phyloP scores from a whole-genome alignment of 1,284 basidiomycete species.

The Leccinum insolens region DNA sequence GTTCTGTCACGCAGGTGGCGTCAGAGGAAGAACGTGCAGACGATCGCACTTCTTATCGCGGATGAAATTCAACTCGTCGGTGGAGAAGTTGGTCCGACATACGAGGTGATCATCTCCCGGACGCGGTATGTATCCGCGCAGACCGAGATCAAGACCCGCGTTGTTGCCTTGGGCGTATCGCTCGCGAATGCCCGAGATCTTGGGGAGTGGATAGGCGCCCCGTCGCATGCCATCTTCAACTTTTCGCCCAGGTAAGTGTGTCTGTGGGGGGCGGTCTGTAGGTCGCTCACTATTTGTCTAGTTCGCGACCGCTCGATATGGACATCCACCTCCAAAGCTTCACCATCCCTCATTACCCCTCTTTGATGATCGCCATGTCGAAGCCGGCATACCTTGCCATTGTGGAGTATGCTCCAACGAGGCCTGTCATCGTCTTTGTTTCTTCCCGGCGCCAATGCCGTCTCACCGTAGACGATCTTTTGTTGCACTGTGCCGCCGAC shows the following conservation, averaged over 20 bases:
- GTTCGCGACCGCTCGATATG: slow-evolving; percentile 89
- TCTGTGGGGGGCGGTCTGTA: slow-evolving; percentile 40
- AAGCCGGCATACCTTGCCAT: too few relatives aligned
- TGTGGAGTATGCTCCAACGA: slow-evolving; percentile 83
- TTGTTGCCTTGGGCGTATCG: too few relatives aligned
- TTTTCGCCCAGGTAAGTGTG: slow-evolving; percentile 80
- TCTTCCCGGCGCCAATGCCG: slow-evolving; percentile 94
- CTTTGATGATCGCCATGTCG: too few relatives aligned
- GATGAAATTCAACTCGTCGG: slow-evolving; percentile 97
- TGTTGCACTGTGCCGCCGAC: slow-evolving; percentile 90
- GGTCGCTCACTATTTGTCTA: slow-evolving; percentile 33
- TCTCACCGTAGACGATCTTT: slow-evolving; percentile 89
- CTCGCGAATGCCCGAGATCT: too few relatives aligned
- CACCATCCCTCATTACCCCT: slow-evolving; percentile 96
- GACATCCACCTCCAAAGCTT: slow-evolving; percentile 98
- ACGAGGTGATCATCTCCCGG: slow-evolving; percentile 94
- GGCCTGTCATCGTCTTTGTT: slow-evolving; percentile 86
- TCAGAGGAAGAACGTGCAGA: slow-evolving; percentile 96
- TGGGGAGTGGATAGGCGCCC: slow-evolving; percentile 26
- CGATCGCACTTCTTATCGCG: slow-evolving; percentile 89
- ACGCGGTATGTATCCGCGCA: slow-evolving; percentile 84
- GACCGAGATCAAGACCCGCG: too few relatives aligned
- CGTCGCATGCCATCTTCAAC: slow-evolving; percentile 95
- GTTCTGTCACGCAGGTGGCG: slow-evolving; percentile 94
- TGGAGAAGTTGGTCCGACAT: slow-evolving; percentile 91